These are phyloP conservation scores for Claviceps purpurea DNA, from an alignment of 2,329 filamentous ascomycete genomes.

Conservation along the genomic window DNA sequence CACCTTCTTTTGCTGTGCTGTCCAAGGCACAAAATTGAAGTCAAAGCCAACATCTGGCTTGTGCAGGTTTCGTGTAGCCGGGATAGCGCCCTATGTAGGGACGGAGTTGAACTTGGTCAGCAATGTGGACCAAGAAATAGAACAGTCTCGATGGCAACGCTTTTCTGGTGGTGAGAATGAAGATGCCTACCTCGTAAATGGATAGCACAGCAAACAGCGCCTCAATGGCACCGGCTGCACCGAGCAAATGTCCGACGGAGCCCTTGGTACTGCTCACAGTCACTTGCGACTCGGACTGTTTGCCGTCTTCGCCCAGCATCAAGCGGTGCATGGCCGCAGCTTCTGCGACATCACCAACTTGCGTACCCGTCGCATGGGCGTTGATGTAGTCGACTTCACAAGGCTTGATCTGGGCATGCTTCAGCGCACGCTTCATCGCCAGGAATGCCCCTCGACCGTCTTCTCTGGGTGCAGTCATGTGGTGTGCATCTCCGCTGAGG, in stretches of 20 bases:
- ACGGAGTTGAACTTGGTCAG: conserved; percentile 6
- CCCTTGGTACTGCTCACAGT: conserved; percentile 92
- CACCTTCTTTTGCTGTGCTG: conserved; percentile 56
- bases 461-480: conserved; percentile 80
- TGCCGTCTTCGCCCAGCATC: conserved; percentile 60
- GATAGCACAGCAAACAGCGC: conserved; percentile 74
- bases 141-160: no score
- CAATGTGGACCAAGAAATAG: neutral
- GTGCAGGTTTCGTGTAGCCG: conserved; percentile 75
- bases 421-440: conserved; percentile 76
- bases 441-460: conserved; percentile 70
- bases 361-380: conserved; percentile 83
- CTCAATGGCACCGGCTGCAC: conserved; percentile 83
- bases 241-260: conserved; percentile 79
- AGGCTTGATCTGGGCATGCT: conserved; percentile 56
- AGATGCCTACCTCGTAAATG: conserved; percentile 54
- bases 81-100: conserved; percentile 54
- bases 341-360: conserved; percentile 77
- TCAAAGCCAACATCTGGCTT: conserved; percentile 51
- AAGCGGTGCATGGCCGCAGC: conserved; percentile 68
- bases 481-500: conserved; percentile 77
- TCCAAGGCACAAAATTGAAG: conserved; percentile 74
- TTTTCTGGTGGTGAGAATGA: neutral
- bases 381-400: conserved; percentile 78
- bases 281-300: conserved; percentile 45